A percentile compares a stretch with the other conserved stretches of the same genome.
Conservation (phyloP, 2,329 filamentous ascomycete genomes). For the Ophiobolus disseminans region DNA sequence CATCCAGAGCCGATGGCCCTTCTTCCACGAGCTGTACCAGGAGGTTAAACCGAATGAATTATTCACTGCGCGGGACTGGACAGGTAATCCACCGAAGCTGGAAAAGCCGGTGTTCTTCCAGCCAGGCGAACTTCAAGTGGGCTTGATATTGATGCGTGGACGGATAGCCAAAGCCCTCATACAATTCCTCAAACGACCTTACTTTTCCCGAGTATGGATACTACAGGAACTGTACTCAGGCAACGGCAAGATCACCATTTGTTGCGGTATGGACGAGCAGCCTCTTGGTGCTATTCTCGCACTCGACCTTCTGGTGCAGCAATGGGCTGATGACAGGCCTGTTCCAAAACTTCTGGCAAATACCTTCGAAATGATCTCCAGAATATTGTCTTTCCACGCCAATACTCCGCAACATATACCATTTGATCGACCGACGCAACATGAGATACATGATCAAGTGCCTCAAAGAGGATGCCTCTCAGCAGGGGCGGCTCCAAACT, state of each 20-base stretch:
- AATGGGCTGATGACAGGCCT: no score
- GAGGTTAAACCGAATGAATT: background rate
- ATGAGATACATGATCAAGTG: no score
- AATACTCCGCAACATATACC: no score
- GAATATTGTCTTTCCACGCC: no score
- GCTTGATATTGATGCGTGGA: background rate
- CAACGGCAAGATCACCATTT: background rate
- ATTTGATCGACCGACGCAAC: no score
- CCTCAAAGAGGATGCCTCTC: background rate
- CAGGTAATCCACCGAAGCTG: background rate
- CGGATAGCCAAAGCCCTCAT: background rate
- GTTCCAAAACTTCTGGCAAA: no score
- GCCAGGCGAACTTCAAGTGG: no score
- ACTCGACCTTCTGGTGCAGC: background rate
- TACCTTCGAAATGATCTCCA: background rate
- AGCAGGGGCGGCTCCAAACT: background rate
- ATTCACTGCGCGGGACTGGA: background rate
- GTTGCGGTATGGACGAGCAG: background rate
- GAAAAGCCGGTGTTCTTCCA: background rate
- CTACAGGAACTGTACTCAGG: conserved; percentile 2
- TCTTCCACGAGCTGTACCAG: background rate
- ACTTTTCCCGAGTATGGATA: conserved; percentile 2
- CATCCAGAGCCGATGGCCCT: background rate
- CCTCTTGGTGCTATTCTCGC: background rate
- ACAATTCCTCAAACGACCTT: background rate